These are phyloP conservation scores for Clathrospora elynae DNA, from an alignment of 2,329 filamentous ascomycete genomes.

Conservation along the genomic window DNA sequence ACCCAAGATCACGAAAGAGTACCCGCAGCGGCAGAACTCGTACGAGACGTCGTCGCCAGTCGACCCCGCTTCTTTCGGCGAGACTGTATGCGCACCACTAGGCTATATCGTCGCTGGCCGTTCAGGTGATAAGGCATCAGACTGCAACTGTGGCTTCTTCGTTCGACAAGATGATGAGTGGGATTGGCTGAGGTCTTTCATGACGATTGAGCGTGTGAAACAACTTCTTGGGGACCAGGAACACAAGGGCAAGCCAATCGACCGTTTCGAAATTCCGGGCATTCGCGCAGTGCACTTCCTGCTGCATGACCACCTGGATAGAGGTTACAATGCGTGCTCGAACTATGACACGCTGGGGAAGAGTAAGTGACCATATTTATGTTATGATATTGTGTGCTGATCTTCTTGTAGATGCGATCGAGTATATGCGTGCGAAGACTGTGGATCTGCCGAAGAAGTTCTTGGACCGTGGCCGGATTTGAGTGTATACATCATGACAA, in stretches of 20 bases:
- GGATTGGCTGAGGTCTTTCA: slow-evolving; percentile 38
- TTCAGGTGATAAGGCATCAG: slow-evolving; percentile 48
- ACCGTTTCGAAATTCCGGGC: slow-evolving; percentile 15
- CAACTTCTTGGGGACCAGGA: slow-evolving; percentile 37
- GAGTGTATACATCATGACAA: neutral
- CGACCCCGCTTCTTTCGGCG: slow-evolving; percentile 15
- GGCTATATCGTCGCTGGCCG: slow-evolving; percentile 54
- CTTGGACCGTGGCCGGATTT: slow-evolving; percentile 18
- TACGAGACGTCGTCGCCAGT: slow-evolving; percentile 39
- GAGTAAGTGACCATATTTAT: slow-evolving; percentile 6
- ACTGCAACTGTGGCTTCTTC: slow-evolving; percentile 48
- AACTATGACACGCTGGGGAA: slow-evolving; percentile 13
- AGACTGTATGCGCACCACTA: slow-evolving; percentile 44
- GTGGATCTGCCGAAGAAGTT: slow-evolving; percentile 26
- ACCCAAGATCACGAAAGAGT: slow-evolving; percentile 23
- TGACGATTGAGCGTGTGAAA: slow-evolving; percentile 35
- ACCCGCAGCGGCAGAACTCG: slow-evolving; percentile 24
- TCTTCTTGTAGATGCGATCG: slow-evolving; percentile 18
- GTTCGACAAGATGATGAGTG: slow-evolving; percentile 42
- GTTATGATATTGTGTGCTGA: neutral
- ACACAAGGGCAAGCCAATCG: slow-evolving; percentile 22
- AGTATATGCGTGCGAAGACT: slow-evolving; percentile 26
- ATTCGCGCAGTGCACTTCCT: slow-evolving; percentile 46
- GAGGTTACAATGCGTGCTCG: slow-evolving; percentile 31
- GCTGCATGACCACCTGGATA: slow-evolving; percentile 53